Base-by-base conservation (phyloP, 352 stramenopile genomes). In the Globisporangium rhizosaccharum region DNA sequence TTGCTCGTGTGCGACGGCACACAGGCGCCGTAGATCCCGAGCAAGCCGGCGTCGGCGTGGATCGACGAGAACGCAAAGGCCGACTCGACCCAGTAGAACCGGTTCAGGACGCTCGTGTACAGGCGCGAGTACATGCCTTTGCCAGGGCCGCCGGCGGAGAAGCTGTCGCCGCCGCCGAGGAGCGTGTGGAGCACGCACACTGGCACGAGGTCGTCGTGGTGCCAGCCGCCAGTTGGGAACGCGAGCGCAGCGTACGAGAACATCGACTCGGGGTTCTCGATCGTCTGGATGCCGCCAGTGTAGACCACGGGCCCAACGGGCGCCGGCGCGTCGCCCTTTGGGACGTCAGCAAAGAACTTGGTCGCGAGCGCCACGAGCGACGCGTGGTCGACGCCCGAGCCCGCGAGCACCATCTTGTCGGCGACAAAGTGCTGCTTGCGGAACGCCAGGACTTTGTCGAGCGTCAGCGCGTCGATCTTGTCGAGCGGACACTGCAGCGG, bases 61-160 rank as follows among this genome's bases (percentile, higher is more conserved):
- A 99, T 98, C 23, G 85, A 94, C 51, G 94, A 97, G 71, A 99
- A 99, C 11, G 95, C 93, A 69, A 99, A 97, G 10, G 93, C 92
- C n/a, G 88, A 95, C 70, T 99, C 97, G 53, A 98, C 96, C 96
- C 96, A 99, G 70, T 94, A 93, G 70, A 98, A 98, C 30, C 86
- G 85, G 74, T 99, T 99, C 23, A 99, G 75, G 48, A 99, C 96
- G 66, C 78, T 89, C 53, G 94, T 94, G 78, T 99, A 99, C 52
- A 99, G 82, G 1, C 97, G 90, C 52, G 95, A 98, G 76, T 99
- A 99, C 97, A 99, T 99, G 56, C 97, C 97, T 72, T 99, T 99
- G 46, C 97, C 97, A 18, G 97, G 97, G 0, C 97, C 97, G 57
- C 97, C 97, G 25, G 97, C 96, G 44, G 96, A 99, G 73, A 99